Percentiles rank a stretch among this genome's conserved stretches.
Evolutionary conservation across 1,139 yeast species (phyloP).

Genomic region (Meyerozyma carpophila): DNA sequence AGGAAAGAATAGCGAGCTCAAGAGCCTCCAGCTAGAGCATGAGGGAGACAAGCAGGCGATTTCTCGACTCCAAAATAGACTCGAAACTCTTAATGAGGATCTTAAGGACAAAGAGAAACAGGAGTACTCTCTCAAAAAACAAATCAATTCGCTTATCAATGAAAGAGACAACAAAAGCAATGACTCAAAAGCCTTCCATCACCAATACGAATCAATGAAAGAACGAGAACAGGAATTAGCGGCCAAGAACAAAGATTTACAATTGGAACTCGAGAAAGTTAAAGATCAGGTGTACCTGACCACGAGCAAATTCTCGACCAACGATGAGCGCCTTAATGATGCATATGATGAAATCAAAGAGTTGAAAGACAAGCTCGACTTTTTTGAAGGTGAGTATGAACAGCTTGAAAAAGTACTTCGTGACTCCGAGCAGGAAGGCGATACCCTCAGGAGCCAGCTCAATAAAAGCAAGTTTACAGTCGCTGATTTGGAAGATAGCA

Average conservation of each 20-base stretch:
- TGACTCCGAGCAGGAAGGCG: conserved; percentile 12
- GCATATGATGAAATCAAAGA: conserved; percentile 15
- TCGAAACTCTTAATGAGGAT: conserved; percentile 12
- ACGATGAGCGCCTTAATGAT: conserved; percentile 5
- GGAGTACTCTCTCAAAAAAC: conserved; percentile 17
- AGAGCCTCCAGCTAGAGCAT: conserved; percentile 10
- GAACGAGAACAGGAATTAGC: conserved; percentile 13
- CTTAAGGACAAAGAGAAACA: conserved; percentile 18
- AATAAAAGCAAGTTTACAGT: neutral
- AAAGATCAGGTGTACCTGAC: conserved; percentile 17
- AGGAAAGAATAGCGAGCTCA: conserved; percentile 5
- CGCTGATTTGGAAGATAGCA: neutral
- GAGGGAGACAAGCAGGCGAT: conserved; percentile 7
- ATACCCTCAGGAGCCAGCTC: conserved; percentile 3
- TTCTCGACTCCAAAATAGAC: conserved; percentile 6
- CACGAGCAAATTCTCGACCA: conserved; percentile 10
- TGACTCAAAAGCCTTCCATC: conserved; percentile 12
- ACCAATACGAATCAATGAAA: conserved; percentile 16
- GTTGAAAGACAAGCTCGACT: conserved; percentile 19
- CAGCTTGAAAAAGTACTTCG: conserved; percentile 16
- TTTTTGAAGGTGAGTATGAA: conserved; percentile 24
- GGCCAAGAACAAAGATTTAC: conserved; percentile 15
- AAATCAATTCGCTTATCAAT: conserved; percentile 18
- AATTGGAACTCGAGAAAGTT: conserved; percentile 14
- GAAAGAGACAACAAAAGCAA: conserved; percentile 6